Conservation (phyloP, 208 protist species). For the Trichomonas vaginalis region DNA sequence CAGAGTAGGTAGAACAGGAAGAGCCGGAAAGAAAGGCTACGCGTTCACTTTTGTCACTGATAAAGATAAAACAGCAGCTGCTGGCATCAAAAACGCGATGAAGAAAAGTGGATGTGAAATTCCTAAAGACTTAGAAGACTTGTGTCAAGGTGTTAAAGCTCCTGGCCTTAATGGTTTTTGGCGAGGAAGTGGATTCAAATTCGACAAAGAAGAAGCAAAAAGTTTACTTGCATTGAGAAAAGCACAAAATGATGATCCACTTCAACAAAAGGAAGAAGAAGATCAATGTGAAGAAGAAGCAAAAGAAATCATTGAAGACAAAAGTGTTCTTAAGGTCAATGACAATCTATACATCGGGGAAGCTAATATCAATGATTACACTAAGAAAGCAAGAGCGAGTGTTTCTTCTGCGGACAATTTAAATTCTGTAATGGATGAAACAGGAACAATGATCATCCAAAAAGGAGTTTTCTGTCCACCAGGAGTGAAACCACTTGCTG, state of each 20-base stretch:
- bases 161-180: background rate
- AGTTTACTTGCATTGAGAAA: conserved; percentile 18
- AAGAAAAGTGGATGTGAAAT: conserved; percentile 23
- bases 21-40: conserved; percentile 57
- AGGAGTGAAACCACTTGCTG: conserved; percentile 38
- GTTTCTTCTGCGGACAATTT: conserved; percentile 39
- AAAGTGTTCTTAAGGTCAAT: background rate
- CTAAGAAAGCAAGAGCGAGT: conserved; percentile 56
- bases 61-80: conserved; percentile 46
- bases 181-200: conserved; percentile 41
- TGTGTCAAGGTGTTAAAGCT: background rate
- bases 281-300: conserved; percentile 20
- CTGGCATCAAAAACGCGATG: conserved; percentile 48
- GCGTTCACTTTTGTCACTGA: conserved; percentile 55
- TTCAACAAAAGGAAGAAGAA: conserved; percentile 30
- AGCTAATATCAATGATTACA: conserved; percentile 73
- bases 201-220: conserved; percentile 39
- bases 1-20: conserved; percentile 42
- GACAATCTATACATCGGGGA: conserved; percentile 32
- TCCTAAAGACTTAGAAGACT: background rate
- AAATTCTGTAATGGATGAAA: conserved; percentile 43
- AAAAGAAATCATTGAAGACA: background rate
- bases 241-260: conserved; percentile 26
- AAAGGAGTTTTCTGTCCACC: conserved; percentile 49
- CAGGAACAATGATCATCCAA: conserved; percentile 51